These are phyloP conservation scores for Boletus vermiculosoides DNA, from an alignment of 768 basidiomycete genomes.

Conservation along the genomic window DNA sequence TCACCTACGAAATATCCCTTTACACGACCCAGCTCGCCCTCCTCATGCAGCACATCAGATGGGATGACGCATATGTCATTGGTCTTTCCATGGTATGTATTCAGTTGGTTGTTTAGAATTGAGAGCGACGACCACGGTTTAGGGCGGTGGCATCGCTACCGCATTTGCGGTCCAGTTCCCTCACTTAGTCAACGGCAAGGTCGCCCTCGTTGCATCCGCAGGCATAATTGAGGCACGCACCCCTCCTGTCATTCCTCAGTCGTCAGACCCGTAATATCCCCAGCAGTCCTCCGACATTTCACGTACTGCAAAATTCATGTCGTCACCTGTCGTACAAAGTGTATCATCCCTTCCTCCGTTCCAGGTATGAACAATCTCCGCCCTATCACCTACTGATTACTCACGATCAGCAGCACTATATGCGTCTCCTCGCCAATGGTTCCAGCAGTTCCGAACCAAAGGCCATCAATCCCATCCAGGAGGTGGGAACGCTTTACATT, in stretches of 20 bases:
- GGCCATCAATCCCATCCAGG: slow-evolving; percentile 38
- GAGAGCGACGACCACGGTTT: slow-evolving; percentile 12
- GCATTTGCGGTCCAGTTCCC: slow-evolving; percentile 74
- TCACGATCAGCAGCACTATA: slow-evolving; percentile 41
- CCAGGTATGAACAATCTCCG: slow-evolving; percentile 41
- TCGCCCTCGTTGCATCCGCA: slow-evolving; percentile 66
- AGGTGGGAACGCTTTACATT: slow-evolving; percentile 32
- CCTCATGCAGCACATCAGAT: slow-evolving; percentile 74
- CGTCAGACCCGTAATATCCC: background rate
- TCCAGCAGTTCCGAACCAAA: slow-evolving; percentile 22
- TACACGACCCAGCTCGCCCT: slow-evolving; percentile 80
- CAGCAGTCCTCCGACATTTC: slow-evolving; percentile 63
- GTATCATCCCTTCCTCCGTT: slow-evolving; percentile 61
- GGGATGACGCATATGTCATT: slow-evolving; percentile 62
- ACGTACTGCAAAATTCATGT: slow-evolving; percentile 75
- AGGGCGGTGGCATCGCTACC: slow-evolving; percentile 75
- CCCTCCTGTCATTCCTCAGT: background rate
- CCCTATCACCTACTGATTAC: background rate
- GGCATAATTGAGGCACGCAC: slow-evolving; percentile 62
- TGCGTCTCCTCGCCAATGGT: slow-evolving; percentile 48
- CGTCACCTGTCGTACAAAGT: slow-evolving; percentile 69
- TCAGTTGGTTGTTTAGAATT: background rate
- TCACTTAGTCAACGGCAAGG: slow-evolving; percentile 60
- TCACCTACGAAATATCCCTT: slow-evolving; percentile 60
- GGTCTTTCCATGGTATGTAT: slow-evolving; percentile 71